Percentiles rank a stretch among this genome's conserved stretches.
These are phyloP conservation scores for Lactarius vividus DNA, from an alignment of 768 basidiomycete species.

Conservation along the genomic window DNA sequence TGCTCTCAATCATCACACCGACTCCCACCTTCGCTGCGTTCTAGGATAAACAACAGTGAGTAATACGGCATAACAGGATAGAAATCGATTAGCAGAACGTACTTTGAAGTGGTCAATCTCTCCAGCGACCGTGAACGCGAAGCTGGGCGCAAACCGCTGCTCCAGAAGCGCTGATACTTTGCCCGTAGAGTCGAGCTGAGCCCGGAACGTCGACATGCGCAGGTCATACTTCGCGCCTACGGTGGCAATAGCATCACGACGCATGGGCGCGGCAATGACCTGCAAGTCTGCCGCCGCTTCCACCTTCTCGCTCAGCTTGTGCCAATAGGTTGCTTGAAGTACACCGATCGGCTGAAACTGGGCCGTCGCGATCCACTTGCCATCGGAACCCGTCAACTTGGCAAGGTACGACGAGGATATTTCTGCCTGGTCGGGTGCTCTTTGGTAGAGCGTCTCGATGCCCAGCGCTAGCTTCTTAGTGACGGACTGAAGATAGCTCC, in stretches of 20 bases:
- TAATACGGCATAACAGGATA: slow-evolving; percentile 4
- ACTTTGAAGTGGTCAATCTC: slow-evolving; percentile 99
- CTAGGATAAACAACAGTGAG: slow-evolving; percentile 39
- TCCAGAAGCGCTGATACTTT: slow-evolving; percentile 95
- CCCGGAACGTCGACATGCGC: slow-evolving; percentile 88
- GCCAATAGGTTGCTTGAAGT: slow-evolving; percentile 93
- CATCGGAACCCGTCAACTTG: slow-evolving; percentile 69
- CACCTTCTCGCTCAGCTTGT: slow-evolving; percentile 91
- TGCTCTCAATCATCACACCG: slow-evolving; percentile 96
- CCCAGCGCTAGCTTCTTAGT: slow-evolving; percentile 89
- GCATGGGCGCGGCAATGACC: slow-evolving; percentile 70
- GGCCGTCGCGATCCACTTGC: slow-evolving; percentile 91
- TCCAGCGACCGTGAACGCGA: slow-evolving; percentile 90
- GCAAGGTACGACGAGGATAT: slow-evolving; percentile 72
- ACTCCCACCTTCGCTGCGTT: slow-evolving; percentile 93
- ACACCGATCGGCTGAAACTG: slow-evolving; percentile 81
- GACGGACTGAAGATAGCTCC: slow-evolving; percentile 89
- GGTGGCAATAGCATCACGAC: slow-evolving; percentile 90
- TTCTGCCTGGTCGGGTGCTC: slow-evolving; percentile 70
- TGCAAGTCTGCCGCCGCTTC: slow-evolving; percentile 96
- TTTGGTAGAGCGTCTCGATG: slow-evolving; percentile 80
- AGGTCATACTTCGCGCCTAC: slow-evolving; percentile 97
- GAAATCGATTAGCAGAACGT: slow-evolving; percentile 20
- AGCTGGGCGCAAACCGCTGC: slow-evolving; percentile 93
- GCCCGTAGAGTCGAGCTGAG: slow-evolving; percentile 91